Evolutionary conservation across 2,329 filamentous ascomycete genomes (phyloP).

Genomic region (Monosporascus sp.): DNA sequence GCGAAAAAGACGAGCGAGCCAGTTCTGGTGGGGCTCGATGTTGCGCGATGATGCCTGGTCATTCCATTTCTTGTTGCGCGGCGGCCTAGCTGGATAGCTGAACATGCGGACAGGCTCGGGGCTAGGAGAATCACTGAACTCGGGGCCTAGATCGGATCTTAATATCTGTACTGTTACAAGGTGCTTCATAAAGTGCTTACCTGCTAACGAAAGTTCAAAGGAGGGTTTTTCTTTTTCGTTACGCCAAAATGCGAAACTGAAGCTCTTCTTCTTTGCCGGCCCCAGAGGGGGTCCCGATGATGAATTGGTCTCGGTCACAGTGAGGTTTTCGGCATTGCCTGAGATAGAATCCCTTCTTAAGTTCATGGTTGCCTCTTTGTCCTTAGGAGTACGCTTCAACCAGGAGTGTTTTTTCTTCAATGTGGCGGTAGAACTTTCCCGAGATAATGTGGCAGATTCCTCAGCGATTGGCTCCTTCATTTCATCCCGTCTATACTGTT

Average conservation of each 20-base stretch:
- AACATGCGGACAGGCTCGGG: slow-evolving; percentile 17
- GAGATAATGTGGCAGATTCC: slow-evolving; percentile 11
- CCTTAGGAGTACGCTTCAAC: slow-evolving; percentile 45
- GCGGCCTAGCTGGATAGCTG: slow-evolving; percentile 10
- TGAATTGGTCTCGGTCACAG: slow-evolving; percentile 16
- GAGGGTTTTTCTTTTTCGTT: slow-evolving; percentile 33
- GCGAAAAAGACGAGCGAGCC: slow-evolving; percentile 83
- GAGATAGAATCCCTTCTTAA: slow-evolving; percentile 6
- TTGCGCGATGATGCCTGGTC: slow-evolving; percentile 32
- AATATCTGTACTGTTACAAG: slow-evolving; percentile 4
- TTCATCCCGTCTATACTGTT: slow-evolving; percentile 21
- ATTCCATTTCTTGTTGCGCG: slow-evolving; percentile 13
- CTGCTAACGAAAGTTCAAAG: slow-evolving; percentile 36
- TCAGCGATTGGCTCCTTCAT: slow-evolving; percentile 5
- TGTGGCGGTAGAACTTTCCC: slow-evolving; percentile 18
- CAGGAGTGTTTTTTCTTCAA: slow-evolving; percentile 43
- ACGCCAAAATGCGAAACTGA: slow-evolving; percentile 53
- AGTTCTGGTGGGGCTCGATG: slow-evolving; percentile 70
- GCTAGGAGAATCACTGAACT: slow-evolving; percentile 24
- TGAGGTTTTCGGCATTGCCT: slow-evolving; percentile 11
- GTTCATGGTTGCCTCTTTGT: slow-evolving; percentile 18
- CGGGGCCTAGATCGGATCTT: slow-evolving; percentile 21
- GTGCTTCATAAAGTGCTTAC: slow-evolving; percentile 25
- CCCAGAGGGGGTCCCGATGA: slow-evolving; percentile 10
- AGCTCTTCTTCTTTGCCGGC: slow-evolving; percentile 40